These are phyloP conservation scores for Arxiozyma telluris DNA, from an alignment of 1,139 yeast species.

Conservation along the genomic window DNA sequence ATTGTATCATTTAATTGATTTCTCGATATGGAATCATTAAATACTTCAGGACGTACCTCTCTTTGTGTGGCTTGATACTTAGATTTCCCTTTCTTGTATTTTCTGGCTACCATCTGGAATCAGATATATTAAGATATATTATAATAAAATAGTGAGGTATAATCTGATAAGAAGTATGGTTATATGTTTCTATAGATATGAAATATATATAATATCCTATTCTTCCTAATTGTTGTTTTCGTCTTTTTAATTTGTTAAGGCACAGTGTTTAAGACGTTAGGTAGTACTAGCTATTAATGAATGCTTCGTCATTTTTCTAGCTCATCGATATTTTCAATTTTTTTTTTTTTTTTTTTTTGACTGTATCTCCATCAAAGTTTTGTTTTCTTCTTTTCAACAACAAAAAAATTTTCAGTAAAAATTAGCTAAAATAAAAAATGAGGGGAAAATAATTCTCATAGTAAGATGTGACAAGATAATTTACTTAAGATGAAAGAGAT, in stretches of 20 bases:
- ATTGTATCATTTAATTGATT: conserved; percentile 46
- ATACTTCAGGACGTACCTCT: conserved; percentile 57
- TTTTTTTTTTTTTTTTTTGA: too few species aligned
- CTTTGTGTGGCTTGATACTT: conserved; percentile 26
- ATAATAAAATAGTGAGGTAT: not conserved
- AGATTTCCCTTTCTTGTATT: conserved; percentile 2
- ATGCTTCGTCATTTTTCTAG: too few species aligned
- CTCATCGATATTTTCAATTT: not conserved
- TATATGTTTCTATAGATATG: not conserved
- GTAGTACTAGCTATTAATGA: not conserved
- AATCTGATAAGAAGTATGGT: not conserved
- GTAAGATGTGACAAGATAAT: too few species aligned
- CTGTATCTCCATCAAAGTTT: too few species aligned
- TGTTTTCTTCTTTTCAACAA: too few species aligned
- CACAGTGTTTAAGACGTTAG: not conserved
- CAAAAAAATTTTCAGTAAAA: not conserved
- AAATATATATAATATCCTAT: too few species aligned
- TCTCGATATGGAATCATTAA: conserved; percentile 54
- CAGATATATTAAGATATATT: not conserved
- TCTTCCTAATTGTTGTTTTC: not conserved
- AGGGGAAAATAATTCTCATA: too few species aligned
- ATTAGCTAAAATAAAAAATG: too few species aligned
- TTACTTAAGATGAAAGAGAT: too few species aligned
- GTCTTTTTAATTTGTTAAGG: not conserved
- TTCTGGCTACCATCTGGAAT: conserved; percentile 3